Evolutionary conservation across 352 stramenopile genomes (phyloP), one percentile per base, ranked within the genome.

Genomic region (Phytophthora aleatoria): DNA sequence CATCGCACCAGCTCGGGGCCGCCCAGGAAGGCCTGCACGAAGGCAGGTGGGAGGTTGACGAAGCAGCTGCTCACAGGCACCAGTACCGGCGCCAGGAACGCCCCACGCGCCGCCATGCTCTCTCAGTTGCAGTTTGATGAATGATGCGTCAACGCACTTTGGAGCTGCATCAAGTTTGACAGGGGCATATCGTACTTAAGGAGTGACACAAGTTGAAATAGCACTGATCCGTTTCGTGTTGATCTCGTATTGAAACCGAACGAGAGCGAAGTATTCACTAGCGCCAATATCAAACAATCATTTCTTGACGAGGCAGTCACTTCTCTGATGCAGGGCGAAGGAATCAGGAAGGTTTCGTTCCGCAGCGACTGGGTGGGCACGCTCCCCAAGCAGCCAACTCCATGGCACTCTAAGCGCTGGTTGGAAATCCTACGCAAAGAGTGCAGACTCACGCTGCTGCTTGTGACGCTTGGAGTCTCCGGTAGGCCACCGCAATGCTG

Each of bases 61-160:
- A 93, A 95, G 72, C 86, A 92, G 44, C 73, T 91, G 62, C 63
- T 67, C 54, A 83, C 61, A 24, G 86, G 79, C 44, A 91, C 69
- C 45, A 95, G 70, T 52, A 70, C 66, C 3, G 83, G 84, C 55
- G 77, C 70, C 50, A 94, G 69, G 72, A 92, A 91, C 7, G 83
- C 71, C 15, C 83, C 83, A 24, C 76, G 79, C 24, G 65, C 59
- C 2, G 71, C 62, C 73, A 81, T 79, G 7, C 7, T 38, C 43
- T 9, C 16, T 47, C 33, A 30, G 24, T 63, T 66, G 47, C 44
- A 72, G 30, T 56, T 45, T n/a, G 20, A 45, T 38, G 41, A 66
- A 63, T 67, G 45, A 70, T 69, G 52, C 58, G 58, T 69, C 64
- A 72, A 72, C 55, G 61, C 41, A 69, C 53, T 62, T 61, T 36